Conservation (phyloP, 768 basidiomycete genomes). For the Russula earlei region DNA sequence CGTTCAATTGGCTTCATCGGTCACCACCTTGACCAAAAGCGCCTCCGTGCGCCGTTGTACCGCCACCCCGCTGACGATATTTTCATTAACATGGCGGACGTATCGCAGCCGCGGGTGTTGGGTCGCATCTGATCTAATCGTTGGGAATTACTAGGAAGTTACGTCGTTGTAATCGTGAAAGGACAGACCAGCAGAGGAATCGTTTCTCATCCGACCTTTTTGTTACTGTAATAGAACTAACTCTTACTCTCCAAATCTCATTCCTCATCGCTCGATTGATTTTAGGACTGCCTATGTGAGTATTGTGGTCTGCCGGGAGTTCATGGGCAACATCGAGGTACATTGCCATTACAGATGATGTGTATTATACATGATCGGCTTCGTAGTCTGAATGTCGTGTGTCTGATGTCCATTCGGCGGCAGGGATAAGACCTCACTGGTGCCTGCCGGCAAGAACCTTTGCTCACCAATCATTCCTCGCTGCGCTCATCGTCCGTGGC, state of each 20-base stretch:
- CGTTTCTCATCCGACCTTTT: background rate
- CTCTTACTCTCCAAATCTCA: background rate
- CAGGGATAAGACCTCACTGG: background rate
- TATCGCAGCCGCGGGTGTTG: conserved; percentile 73
- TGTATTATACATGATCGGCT: background rate
- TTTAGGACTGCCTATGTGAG: background rate
- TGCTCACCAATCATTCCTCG: background rate
- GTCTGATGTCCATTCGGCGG: background rate
- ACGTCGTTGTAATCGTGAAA: conserved; percentile 4
- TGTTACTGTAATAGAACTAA: conserved; percentile 5
- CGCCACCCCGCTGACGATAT: conserved; percentile 93
- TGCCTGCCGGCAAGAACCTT: too few species aligned
- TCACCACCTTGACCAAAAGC: conserved; percentile 94
- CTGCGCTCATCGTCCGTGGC: background rate
- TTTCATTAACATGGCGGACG: conserved; percentile 88
- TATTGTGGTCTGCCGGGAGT: too few species aligned
- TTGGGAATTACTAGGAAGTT: background rate
- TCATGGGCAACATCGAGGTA: background rate
- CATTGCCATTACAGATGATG: background rate
- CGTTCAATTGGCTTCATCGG: conserved; percentile 98
- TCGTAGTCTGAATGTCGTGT: background rate
- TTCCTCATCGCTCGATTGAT: background rate
- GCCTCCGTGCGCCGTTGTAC: conserved; percentile 86
- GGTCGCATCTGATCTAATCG: conserved; percentile 31
- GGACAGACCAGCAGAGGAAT: background rate